Evolutionary conservation across 176 grass and related monocot genomes (phyloP).

Genomic region (Triticum monococcum): DNA sequence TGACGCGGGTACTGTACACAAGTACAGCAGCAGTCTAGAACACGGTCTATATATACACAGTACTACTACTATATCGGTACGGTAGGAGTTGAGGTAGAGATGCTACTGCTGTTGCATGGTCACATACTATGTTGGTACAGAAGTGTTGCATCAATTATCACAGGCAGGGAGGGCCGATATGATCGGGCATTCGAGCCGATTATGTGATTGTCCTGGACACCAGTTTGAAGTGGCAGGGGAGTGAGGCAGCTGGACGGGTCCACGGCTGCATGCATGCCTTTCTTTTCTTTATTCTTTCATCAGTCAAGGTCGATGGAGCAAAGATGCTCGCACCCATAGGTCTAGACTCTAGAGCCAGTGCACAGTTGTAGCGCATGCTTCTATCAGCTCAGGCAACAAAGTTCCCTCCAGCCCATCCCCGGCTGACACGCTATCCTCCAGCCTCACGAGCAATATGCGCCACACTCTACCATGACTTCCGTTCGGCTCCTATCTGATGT

Average conservation of each 20-base stretch:
- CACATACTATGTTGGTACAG: background rate
- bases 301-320: background rate
- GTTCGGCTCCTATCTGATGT: background rate
- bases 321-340: background rate
- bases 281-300: conserved; percentile 1
- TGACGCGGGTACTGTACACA: background rate
- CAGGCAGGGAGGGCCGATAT: background rate
- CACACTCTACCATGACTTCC: background rate
- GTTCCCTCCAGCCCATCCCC: background rate
- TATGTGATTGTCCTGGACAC: conserved; percentile 10
- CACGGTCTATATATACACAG: background rate
- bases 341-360: background rate
- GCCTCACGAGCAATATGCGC: background rate
- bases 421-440: background rate
- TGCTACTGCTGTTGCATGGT: background rate
- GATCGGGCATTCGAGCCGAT: background rate
- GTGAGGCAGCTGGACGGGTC: conserved; percentile 20
- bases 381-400: conserved; percentile 11
- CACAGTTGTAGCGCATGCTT: background rate
- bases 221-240: conserved; percentile 10
- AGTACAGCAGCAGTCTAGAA: background rate
- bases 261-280: background rate
- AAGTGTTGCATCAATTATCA: conserved; percentile 11
- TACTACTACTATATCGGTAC: background rate
- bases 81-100: background rate